A percentile compares a stretch with the other conserved stretches of the same genome.
Evolutionary conservation across 768 basidiomycete genomes (phyloP).

Genomic region (Termitomyces sp.): DNA sequence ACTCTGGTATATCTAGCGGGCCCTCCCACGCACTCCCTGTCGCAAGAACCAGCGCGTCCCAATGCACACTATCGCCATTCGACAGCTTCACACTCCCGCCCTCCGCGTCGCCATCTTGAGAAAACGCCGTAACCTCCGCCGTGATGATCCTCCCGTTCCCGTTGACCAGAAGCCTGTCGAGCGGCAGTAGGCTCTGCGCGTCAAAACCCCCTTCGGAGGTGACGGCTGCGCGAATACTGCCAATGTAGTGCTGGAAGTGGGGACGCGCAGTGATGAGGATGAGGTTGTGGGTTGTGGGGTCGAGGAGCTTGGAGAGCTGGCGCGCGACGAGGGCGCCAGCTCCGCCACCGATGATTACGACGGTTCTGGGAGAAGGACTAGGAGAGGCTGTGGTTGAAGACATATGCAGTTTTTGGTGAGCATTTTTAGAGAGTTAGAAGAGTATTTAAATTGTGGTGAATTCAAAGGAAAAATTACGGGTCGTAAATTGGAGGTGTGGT

Average conservation of each 20-base stretch:
- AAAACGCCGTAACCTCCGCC: slow-evolving; percentile 27
- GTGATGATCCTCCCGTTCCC: slow-evolving; percentile 42
- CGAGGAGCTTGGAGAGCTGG: slow-evolving; percentile 43
- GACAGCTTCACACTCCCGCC: slow-evolving; percentile 44
- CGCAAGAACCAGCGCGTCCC: slow-evolving; percentile 52
- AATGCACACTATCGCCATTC: slow-evolving; percentile 43
- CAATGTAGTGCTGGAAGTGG: slow-evolving; percentile 42
- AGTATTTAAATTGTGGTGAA: neutral
- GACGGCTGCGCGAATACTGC: slow-evolving; percentile 46
- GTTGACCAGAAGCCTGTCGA: slow-evolving; percentile 41
- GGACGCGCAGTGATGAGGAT: slow-evolving; percentile 48
- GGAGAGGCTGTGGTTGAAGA: neutral
- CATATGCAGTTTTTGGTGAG: neutral
- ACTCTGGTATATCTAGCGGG: slow-evolving; percentile 37
- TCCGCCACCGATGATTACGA: slow-evolving; percentile 49
- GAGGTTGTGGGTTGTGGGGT: slow-evolving; percentile 41
- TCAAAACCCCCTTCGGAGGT: slow-evolving; percentile 36
- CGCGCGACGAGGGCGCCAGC: slow-evolving; percentile 40
- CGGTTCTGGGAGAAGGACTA: slow-evolving; percentile 10
- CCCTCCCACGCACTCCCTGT: slow-evolving; percentile 53
- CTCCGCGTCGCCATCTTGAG: slow-evolving; percentile 21
- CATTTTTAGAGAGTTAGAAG: neutral
- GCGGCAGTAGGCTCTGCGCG: slow-evolving; percentile 41
- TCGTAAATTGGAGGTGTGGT: neutral
- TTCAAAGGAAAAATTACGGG: neutral